phyloP scores from a whole-genome alignment of 208 protist species.

The Angomonas ambiguus region DNA sequence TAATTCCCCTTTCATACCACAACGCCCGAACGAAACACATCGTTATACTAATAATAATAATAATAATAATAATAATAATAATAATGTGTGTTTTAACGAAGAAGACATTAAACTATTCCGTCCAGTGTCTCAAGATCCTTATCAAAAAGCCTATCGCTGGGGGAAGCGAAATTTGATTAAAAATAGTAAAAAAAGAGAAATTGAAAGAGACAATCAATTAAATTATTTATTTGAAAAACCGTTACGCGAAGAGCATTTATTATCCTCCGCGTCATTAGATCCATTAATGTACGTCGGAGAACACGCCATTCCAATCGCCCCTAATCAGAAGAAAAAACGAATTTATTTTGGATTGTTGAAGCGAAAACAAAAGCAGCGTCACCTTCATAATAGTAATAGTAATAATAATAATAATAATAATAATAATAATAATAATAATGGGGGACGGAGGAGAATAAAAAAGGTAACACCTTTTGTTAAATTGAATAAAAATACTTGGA shows the following conservation, averaged over 20 bases:
- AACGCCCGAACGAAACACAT: background rate
- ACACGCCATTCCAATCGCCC: background rate
- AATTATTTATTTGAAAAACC: slow-evolving; percentile 3
- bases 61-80: slow-evolving; percentile 1
- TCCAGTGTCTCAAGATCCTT: background rate
- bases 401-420: background rate
- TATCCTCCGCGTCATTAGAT: background rate
- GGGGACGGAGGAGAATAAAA: background rate
- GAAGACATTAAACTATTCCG: background rate
- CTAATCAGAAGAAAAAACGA: background rate
- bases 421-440: too few relatives aligned
- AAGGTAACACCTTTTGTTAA: background rate
- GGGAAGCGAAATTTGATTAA: background rate
- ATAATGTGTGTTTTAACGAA: background rate
- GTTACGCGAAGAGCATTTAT: background rate
- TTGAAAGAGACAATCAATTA: background rate
- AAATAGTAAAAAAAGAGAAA: background rate
- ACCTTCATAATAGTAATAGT: background rate
- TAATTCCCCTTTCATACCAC: too few relatives aligned
- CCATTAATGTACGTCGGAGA: background rate
- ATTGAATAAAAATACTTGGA: background rate
- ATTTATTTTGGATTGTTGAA: slow-evolving; percentile 5
- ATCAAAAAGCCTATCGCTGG: background rate
- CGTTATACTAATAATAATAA: background rate
- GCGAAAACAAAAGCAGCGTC: background rate